Conservation (phyloP, 768 basidiomycete species). For the Inosperma sp. region DNA sequence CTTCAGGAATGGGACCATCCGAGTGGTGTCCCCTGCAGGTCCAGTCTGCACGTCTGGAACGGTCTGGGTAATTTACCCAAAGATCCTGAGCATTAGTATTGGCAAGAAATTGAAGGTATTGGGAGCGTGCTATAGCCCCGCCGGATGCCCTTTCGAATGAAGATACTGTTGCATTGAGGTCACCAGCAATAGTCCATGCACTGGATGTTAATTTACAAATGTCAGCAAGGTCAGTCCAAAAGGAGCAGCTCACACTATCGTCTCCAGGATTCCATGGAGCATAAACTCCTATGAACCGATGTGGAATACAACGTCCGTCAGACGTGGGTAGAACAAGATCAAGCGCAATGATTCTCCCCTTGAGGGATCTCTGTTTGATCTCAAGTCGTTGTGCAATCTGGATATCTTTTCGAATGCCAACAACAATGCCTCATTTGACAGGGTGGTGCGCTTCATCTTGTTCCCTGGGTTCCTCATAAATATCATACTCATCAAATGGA, state of each 20-base stretch:
- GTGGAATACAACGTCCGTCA: constrained; percentile 12
- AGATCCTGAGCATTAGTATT: constrained; percentile 6
- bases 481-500: constrained; percentile 7
- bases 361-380: constrained; percentile 10
- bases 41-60: constrained; percentile 3
- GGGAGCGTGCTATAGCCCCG: neutral
- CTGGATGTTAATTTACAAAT: neutral
- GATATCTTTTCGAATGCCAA: constrained; percentile 12
- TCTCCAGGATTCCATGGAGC: constrained; percentile 27
- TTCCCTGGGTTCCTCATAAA: constrained; percentile 14
- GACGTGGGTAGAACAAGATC: constrained; percentile 19
- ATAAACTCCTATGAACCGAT: constrained; percentile 24
- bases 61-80: neutral
- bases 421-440: constrained; percentile 16
- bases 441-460: neutral
- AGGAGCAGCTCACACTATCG: neutral
- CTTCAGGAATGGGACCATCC: neutral
- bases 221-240: constrained; percentile 15
- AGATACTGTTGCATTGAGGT: constrained; percentile 16
- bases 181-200: constrained; percentile 20
- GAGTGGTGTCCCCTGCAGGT: neutral
- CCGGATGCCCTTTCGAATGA: constrained; percentile 4
- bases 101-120: constrained; percentile 3
- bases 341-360: constrained; percentile 18
- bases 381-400: constrained; percentile 5